A percentile compares a stretch with the other conserved stretches of the same genome.
phyloP scores from a whole-genome alignment of 2,329 filamentous ascomycete species.

The Ophiostoma tasmaniense region DNA sequence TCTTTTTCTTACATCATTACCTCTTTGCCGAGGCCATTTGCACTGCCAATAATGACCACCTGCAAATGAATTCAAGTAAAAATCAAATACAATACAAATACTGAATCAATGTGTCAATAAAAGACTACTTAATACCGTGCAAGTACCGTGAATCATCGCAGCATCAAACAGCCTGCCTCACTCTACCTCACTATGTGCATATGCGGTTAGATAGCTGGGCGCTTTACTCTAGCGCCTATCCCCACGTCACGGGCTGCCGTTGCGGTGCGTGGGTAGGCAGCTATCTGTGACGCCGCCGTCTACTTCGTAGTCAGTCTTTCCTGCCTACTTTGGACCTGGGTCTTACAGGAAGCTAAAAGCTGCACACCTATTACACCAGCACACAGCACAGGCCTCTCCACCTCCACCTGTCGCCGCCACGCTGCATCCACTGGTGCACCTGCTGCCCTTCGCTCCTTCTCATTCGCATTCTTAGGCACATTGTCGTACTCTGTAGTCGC shows the following conservation, averaged over 20 bases:
- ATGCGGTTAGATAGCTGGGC: slow-evolving; percentile 8
- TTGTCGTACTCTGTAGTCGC: neutral
- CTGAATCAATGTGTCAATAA: neutral
- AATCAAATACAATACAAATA: neutral
- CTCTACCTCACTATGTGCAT: neutral
- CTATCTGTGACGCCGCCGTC: slow-evolving; percentile 12
- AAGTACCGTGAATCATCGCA: neutral
- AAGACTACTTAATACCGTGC: too few relatives aligned
- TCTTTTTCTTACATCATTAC: too few relatives aligned
- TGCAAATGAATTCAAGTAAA: neutral
- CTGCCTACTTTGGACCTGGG: neutral
- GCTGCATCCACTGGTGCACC: neutral
- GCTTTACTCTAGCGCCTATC: neutral
- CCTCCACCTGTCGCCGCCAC: slow-evolving; percentile 2
- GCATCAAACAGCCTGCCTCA: neutral
- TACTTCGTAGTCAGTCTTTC: neutral
- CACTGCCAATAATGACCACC: neutral
- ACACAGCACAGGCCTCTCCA: neutral
- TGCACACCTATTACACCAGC: neutral
- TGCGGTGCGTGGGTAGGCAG: slow-evolving; percentile 6
- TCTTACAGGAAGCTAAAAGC: neutral
- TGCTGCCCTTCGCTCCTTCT: neutral
- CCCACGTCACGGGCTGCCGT: slow-evolving; percentile 4
- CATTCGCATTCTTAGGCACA: neutral
- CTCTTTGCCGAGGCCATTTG: neutral